A percentile compares a stretch with the other conserved stretches of the same genome.
Evolutionary conservation across 768 basidiomycete genomes (phyloP).

Genomic region (Arthromyces matolae): DNA sequence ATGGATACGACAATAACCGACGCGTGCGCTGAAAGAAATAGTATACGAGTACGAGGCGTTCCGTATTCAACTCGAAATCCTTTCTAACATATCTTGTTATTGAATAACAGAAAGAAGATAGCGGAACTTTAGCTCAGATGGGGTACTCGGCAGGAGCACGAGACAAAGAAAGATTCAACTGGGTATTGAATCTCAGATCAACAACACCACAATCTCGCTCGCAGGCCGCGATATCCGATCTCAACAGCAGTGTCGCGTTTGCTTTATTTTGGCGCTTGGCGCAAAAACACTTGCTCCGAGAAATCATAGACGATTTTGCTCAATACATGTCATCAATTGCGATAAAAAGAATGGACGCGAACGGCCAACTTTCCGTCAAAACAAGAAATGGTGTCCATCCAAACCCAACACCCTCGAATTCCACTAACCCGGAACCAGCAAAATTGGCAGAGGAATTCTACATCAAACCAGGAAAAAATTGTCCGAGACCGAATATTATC

Average conservation of each 20-base stretch:
- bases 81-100: no score
- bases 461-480: not conserved
- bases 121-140: conserved; percentile 9
- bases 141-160: conserved; percentile 18
- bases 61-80: no score
- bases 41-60: no score
- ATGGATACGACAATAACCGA: no score
- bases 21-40: no score
- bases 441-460: not conserved
- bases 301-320: not conserved
- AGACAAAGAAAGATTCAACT: conserved; percentile 10
- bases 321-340: not conserved
- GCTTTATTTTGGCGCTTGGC: not conserved
- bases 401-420: no score
- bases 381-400: not conserved
- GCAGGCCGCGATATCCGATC: not conserved
- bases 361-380: not conserved
- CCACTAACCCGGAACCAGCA: no score
- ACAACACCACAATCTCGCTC: not conserved
- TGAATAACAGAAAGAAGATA: conserved; percentile 19
- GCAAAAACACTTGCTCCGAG: not conserved
- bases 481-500: no score
- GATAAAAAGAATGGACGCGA: not conserved
- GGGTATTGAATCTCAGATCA: conserved; percentile 13
- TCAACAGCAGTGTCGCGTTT: not conserved